Evolutionary conservation across 1,284 basidiomycete species (phyloP).

Genomic region (Trametes versicolor): DNA sequence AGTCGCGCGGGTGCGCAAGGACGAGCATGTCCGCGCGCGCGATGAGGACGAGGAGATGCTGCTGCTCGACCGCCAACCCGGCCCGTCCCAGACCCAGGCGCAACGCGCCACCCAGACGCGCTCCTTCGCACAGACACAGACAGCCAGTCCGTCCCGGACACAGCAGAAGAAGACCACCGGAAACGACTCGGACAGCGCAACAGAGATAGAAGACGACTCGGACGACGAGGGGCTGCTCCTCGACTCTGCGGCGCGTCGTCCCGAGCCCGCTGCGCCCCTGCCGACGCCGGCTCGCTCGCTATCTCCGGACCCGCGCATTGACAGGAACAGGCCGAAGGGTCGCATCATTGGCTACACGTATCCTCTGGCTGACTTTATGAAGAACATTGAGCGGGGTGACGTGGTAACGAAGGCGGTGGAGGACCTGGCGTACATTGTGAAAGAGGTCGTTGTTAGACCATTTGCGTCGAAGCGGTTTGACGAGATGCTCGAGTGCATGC

Average conservation of each 20-base stretch:
- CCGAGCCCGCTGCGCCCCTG: slow-evolving; percentile 26
- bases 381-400: slow-evolving; percentile 76
- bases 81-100: slow-evolving; percentile 31
- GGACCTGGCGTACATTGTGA: slow-evolving; percentile 77
- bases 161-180: slow-evolving; percentile 37
- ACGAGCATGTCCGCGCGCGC: slow-evolving; percentile 65
- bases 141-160: slow-evolving; percentile 14
- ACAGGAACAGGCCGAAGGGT: slow-evolving; percentile 56
- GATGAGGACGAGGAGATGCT: slow-evolving; percentile 73
- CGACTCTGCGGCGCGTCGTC: slow-evolving; percentile 35
- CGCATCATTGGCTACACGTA: slow-evolving; percentile 77
- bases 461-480: slow-evolving; percentile 72
- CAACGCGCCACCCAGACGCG: slow-evolving; percentile 20
- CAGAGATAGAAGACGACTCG: slow-evolving; percentile 35
- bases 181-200: slow-evolving; percentile 40
- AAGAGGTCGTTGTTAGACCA: slow-evolving; percentile 73
- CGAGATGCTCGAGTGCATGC: slow-evolving; percentile 81
- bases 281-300: slow-evolving; percentile 57
- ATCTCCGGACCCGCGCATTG: slow-evolving; percentile 51
- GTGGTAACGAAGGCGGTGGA: slow-evolving; percentile 85
- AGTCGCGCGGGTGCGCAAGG: slow-evolving; percentile 58
- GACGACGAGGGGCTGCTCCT: slow-evolving; percentile 43
- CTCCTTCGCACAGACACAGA: slow-evolving; percentile 4
- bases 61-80: slow-evolving; percentile 60
- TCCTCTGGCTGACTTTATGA: slow-evolving; percentile 81